Evolutionary conservation across 345 rosid species (phyloP).

Genomic region (Camelina neglecta): DNA sequence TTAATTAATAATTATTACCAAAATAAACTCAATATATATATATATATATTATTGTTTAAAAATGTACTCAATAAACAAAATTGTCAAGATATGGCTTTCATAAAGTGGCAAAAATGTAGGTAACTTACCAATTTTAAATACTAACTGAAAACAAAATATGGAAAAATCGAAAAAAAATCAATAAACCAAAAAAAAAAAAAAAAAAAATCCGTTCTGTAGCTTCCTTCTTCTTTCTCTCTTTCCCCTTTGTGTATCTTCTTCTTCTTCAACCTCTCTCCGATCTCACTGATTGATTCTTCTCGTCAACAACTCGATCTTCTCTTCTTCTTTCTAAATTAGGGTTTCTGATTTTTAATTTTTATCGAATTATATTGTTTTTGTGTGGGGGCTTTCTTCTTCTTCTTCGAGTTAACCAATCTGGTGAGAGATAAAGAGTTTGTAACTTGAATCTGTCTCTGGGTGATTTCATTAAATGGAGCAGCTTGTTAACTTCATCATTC

Average conservation of each 20-base stretch:
- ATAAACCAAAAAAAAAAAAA: neutral
- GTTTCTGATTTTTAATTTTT: neutral
- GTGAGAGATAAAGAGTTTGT: conserved; percentile 18
- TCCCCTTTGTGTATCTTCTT: neutral
- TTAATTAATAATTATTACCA: too few relatives aligned
- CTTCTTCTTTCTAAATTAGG: neutral
- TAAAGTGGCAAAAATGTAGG: conserved; percentile 9
- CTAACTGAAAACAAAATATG: neutral
- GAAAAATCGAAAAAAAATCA: neutral
- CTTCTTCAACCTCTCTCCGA: conserved; percentile 31
- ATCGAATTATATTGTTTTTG: conserved; percentile 4
- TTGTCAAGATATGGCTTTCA: neutral
- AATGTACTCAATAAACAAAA: neutral
- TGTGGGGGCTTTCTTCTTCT: too few relatives aligned
- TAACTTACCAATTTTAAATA: neutral
- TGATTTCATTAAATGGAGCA: conserved; percentile 70
- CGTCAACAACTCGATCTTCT: conserved; percentile 25
- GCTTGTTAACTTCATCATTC: conserved; percentile 83
- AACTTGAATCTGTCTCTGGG: neutral
- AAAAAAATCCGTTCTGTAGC: conserved; percentile 12
- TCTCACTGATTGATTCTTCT: conserved; percentile 26
- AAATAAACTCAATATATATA: too few relatives aligned
- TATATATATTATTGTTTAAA: too few relatives aligned
- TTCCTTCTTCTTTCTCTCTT: neutral
- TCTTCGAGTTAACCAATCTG: too few relatives aligned